These are phyloP conservation scores for Hemerocallis citrina DNA, from an alignment of 106 monocot genomes.

Conservation along the genomic window DNA sequence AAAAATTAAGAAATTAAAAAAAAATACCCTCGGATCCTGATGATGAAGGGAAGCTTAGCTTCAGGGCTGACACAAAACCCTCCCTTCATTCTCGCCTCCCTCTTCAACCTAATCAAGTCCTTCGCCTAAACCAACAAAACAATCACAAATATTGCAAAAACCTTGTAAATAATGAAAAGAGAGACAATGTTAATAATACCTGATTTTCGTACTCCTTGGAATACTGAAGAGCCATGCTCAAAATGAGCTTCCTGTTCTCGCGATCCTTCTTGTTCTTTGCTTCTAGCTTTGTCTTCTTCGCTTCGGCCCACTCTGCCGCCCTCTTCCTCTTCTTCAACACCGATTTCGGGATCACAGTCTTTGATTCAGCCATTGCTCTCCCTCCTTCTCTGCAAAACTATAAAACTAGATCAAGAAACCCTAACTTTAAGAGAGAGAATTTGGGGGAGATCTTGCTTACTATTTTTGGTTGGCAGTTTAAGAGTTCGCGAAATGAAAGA, in stretches of 20 bases:
- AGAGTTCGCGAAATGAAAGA: too few species aligned
- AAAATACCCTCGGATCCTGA: conserved; percentile 44
- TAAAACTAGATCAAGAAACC: not conserved
- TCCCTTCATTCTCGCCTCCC: conserved; percentile 59
- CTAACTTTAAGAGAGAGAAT: too few species aligned
- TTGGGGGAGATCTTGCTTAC: too few species aligned
- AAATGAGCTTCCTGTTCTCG: conserved; percentile 49
- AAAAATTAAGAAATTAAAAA: not conserved
- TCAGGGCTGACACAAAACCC: conserved; percentile 57
- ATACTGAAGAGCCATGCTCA: conserved; percentile 38
- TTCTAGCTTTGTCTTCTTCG: conserved; percentile 33
- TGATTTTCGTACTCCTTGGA: conserved; percentile 46
- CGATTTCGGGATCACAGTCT: conserved; percentile 50
- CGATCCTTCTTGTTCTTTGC: conserved; percentile 38
- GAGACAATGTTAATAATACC: conserved; percentile 11
- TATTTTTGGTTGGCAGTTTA: too few species aligned
- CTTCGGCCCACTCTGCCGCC: conserved; percentile 43
- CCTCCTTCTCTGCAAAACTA: not conserved
- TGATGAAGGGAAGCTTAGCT: conserved; percentile 47
- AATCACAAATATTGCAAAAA: not conserved
- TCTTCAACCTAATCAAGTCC: conserved; percentile 37
- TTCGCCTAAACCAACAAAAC: conserved; percentile 38
- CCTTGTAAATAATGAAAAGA: not conserved
- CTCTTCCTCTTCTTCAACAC: conserved; percentile 74
- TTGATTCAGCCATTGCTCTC: conserved; percentile 27